Evolutionary conservation across 768 basidiomycete species (phyloP).

Genomic region (Tephrocybe sp.): DNA sequence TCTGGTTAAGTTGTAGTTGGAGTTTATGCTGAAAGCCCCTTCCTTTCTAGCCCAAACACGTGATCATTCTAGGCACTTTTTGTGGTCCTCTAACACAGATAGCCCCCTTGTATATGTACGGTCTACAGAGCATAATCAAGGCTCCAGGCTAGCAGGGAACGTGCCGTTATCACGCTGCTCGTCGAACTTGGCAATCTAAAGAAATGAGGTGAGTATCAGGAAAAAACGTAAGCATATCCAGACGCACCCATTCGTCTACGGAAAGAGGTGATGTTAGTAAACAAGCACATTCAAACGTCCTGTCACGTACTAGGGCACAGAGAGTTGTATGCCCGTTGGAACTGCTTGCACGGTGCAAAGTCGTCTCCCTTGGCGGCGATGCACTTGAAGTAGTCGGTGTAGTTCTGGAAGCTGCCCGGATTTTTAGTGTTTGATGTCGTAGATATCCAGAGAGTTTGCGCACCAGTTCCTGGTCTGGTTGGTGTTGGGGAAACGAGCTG

Average conservation of each 20-base stretch:
- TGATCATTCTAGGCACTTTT: conserved; percentile 17
- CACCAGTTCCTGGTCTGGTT: conserved; percentile 97
- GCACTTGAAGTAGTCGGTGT: conserved; percentile 98
- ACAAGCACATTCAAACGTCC: conserved; percentile 3
- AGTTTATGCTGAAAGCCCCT: too few relatives aligned
- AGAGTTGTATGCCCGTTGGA: conserved; percentile 93
- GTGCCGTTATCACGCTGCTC: conserved; percentile 92
- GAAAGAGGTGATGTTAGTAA: conserved; percentile 4
- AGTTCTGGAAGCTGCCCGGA: conserved; percentile 83
- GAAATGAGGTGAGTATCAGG: conserved; percentile 5
- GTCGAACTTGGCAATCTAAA: conserved; percentile 84
- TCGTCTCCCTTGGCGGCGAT: conserved; percentile 96
- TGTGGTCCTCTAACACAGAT: not conserved
- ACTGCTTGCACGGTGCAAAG: conserved; percentile 98
- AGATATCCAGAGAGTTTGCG: not conserved
- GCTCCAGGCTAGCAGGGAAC: conserved; percentile 89
- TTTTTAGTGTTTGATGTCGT: conserved; percentile 1
- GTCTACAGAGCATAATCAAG: conserved; percentile 25
- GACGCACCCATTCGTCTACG: conserved; percentile 85
- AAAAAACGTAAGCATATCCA: conserved; percentile 11
- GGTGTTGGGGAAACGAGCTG: conserved; percentile 86
- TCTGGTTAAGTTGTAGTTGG: not conserved
- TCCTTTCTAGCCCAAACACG: conserved; percentile 11
- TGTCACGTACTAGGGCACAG: conserved; percentile 92
- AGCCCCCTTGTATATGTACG: conserved; percentile 4